Conservation (phyloP, 2,329 filamentous ascomycete species). For the Calonectria honghensis region DNA sequence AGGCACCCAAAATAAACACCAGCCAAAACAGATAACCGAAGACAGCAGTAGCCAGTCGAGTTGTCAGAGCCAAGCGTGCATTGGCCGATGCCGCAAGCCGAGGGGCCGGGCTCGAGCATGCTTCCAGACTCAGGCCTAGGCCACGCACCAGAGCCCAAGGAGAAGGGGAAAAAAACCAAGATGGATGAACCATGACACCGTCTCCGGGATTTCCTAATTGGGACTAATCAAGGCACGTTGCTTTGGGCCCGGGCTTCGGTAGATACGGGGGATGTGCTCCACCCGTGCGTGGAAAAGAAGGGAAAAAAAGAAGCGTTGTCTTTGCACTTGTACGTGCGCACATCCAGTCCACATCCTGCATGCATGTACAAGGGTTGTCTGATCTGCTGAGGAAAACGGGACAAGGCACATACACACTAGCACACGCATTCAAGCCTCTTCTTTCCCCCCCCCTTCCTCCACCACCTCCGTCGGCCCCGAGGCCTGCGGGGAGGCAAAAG, state of each 20-base stretch:
- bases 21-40: constrained; percentile 38
- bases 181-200: constrained; percentile 28
- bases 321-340: constrained; percentile 17
- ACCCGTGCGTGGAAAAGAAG: constrained; percentile 2
- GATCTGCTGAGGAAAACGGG: constrained; percentile 21
- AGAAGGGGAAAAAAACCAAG: constrained; percentile 1
- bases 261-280: constrained; percentile 14
- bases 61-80: constrained; percentile 13
- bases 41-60: constrained; percentile 11
- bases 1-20: constrained; percentile 26
- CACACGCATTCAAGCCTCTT: constrained; percentile 8
- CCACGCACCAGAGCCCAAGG: constrained; percentile 22
- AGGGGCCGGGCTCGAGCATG: constrained; percentile 16
- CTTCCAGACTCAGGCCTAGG: constrained; percentile 36
- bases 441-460: not conserved
- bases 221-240: constrained; percentile 38
- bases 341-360: constrained; percentile 12
- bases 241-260: constrained; percentile 17
- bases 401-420: constrained; percentile 5
- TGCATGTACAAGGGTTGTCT: constrained; percentile 27
- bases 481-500: not conserved
- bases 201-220: constrained; percentile 46
- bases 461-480: constrained; percentile 37
- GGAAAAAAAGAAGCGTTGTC: constrained; percentile 25
- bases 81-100: constrained; percentile 35